Evolutionary conservation across 805 yeast genomes (phyloP).

Genomic region (Pichia cephalocereana): DNA sequence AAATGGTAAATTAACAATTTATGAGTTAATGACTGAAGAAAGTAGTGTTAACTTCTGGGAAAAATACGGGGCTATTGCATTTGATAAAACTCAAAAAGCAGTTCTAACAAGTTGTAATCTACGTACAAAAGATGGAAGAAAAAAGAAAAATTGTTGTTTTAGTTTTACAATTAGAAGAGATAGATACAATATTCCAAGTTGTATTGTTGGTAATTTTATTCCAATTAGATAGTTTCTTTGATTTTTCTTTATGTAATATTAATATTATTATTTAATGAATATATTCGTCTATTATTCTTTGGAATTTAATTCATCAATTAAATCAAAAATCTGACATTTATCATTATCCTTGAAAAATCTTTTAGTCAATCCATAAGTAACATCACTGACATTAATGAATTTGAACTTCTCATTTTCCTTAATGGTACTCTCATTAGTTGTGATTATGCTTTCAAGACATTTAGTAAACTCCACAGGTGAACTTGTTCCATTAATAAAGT

Average conservation of each 20-base stretch:
- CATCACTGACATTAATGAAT: slow-evolving; percentile 24
- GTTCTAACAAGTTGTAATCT: slow-evolving; percentile 87
- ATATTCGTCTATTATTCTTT: background rate
- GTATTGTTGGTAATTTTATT: slow-evolving; percentile 91
- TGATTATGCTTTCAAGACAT: slow-evolving; percentile 21
- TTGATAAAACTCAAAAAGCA: slow-evolving; percentile 92
- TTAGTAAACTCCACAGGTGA: slow-evolving; percentile 25
- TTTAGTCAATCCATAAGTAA: slow-evolving; percentile 20
- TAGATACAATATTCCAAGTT: slow-evolving; percentile 88
- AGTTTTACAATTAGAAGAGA: slow-evolving; percentile 91
- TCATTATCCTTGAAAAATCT: slow-evolving; percentile 16
- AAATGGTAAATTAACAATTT: slow-evolving; percentile 86
- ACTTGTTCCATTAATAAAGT: slow-evolving; percentile 24
- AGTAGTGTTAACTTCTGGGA: slow-evolving; percentile 98
- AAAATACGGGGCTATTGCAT: slow-evolving; percentile 91
- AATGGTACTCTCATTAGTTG: background rate
- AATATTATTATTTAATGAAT: no score
- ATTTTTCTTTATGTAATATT: background rate
- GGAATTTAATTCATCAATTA: slow-evolving; percentile 7
- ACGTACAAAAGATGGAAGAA: slow-evolving; percentile 72
- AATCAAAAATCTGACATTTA: slow-evolving; percentile 3
- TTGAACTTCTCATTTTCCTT: slow-evolving; percentile 8
- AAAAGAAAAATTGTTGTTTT: slow-evolving; percentile 80
- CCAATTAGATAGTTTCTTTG: slow-evolving; percentile 44
- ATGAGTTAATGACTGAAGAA: slow-evolving; percentile 91